These are phyloP conservation scores for Terfezia claveryi DNA, from an alignment of 495 filamentous ascomycete genomes.

Conservation along the genomic window DNA sequence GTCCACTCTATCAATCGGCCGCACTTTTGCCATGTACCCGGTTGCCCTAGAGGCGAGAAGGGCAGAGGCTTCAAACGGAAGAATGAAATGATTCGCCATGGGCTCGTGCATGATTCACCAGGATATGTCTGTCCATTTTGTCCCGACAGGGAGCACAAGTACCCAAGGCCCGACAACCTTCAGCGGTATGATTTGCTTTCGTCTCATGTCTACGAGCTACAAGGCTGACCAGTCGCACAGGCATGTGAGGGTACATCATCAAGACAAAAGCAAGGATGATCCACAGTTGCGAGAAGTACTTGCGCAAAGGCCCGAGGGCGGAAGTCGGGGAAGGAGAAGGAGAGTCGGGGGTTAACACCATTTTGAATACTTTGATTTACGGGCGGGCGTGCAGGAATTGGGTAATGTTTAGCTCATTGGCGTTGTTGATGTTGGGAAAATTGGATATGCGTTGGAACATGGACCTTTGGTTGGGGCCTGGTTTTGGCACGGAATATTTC, in stretches of 20 bases:
- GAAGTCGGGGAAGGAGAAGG: conserved; percentile 58
- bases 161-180: conserved; percentile 89
- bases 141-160: conserved; percentile 85
- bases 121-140: conserved; percentile 97
- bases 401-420: too few relatives aligned
- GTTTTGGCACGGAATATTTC: not conserved
- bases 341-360: conserved; percentile 23
- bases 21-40: conserved; percentile 71
- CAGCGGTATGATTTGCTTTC: conserved; percentile 47
- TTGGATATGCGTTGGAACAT: too few relatives aligned
- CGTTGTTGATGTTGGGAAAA: too few relatives aligned
- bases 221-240: conserved; percentile 22
- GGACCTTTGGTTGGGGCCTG: not conserved
- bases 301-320: conserved; percentile 63
- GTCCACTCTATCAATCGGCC: conserved; percentile 80
- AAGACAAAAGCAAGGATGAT: conserved; percentile 72
- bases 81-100: conserved; percentile 98
- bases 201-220: not conserved
- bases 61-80: conserved; percentile 97
- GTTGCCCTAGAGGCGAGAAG: conserved; percentile 55
- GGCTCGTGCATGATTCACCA: conserved; percentile 81
- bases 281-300: conserved; percentile 56
- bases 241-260: conserved; percentile 74
- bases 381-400: too few relatives aligned
- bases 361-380: not conserved